Evolutionary conservation across 2,329 filamentous ascomycete species (phyloP).

Genomic region (Aschersonia sp.): DNA sequence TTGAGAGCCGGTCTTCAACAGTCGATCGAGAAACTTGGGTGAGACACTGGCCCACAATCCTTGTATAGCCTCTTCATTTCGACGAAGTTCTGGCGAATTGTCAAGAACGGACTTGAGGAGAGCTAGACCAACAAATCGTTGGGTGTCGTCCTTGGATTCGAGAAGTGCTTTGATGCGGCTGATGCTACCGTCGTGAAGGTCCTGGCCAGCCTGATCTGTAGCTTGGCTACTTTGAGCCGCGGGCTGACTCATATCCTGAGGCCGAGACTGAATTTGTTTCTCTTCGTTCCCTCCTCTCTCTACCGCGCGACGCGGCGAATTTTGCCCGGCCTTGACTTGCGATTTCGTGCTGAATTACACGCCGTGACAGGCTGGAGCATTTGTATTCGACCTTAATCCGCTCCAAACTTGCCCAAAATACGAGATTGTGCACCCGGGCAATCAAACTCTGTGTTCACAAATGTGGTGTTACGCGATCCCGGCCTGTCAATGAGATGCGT

Average conservation of each 20-base stretch:
- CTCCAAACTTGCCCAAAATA: no score
- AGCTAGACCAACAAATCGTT: slow-evolving; percentile 52
- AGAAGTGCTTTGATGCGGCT: slow-evolving; percentile 41
- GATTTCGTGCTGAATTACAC: no score
- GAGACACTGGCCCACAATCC: slow-evolving; percentile 45
- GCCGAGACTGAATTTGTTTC: no score
- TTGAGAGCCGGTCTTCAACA: slow-evolving; percentile 39
- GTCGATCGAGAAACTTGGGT: slow-evolving; percentile 47
- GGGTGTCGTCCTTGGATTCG: slow-evolving; percentile 47
- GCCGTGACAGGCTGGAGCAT: no score
- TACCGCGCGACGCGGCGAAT: no score
- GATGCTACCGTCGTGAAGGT: slow-evolving; percentile 10
- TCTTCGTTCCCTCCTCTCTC: no score
- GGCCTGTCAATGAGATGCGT: no score
- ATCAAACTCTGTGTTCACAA: no score
- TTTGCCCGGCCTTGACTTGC: no score
- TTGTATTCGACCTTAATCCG: no score
- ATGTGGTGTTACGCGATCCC: no score
- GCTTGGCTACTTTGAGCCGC: neutral
- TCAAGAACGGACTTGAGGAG: slow-evolving; percentile 53
- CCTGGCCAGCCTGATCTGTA: slow-evolving; percentile 1
- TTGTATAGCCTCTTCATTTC: slow-evolving; percentile 29
- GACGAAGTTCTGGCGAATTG: slow-evolving; percentile 35
- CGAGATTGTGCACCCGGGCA: no score
- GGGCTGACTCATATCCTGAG: neutral